A percentile compares a stretch with the other conserved stretches of the same genome.
Conservation (phyloP, 2,329 filamentous ascomycete genomes). For the Aureobasidium sp. region DNA sequence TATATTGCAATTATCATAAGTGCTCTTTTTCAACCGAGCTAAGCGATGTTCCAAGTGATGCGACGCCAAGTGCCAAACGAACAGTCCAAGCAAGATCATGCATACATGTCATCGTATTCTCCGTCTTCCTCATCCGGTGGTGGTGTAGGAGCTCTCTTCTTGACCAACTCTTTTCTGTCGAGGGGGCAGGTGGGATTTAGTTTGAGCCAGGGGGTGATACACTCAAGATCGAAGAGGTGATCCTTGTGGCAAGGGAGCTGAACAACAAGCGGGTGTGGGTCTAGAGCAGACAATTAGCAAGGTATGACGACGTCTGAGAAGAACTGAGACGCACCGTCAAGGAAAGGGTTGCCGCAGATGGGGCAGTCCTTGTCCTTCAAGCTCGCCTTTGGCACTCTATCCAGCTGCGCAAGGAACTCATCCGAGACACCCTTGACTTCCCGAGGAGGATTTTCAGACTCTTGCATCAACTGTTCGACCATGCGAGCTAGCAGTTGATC, state of each 20-base stretch:
- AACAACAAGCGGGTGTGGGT: slow-evolving; percentile 56
- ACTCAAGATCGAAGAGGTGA: slow-evolving; percentile 57
- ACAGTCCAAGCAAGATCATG: slow-evolving; percentile 19
- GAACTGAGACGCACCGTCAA: slow-evolving; percentile 39
- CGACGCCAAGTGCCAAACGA: background rate
- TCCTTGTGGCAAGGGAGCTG: slow-evolving; percentile 52
- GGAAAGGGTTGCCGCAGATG: slow-evolving; percentile 52
- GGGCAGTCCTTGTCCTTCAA: slow-evolving; percentile 49
- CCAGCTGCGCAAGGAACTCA: slow-evolving; percentile 52
- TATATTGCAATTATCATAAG: slow-evolving; percentile 5
- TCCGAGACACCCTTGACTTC: slow-evolving; percentile 55
- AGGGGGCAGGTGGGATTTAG: slow-evolving; percentile 56
- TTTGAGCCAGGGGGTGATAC: slow-evolving; percentile 56
- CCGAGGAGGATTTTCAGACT: slow-evolving; percentile 50
- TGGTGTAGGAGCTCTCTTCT: slow-evolving; percentile 37
- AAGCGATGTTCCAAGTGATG: background rate
- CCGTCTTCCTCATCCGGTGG: slow-evolving; percentile 42
- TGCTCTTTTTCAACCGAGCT: background rate
- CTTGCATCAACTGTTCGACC: slow-evolving; percentile 46
- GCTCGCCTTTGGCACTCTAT: slow-evolving; percentile 49
- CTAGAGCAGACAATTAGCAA: slow-evolving; percentile 19
- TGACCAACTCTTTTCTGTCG: slow-evolving; percentile 50
- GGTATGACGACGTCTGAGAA: background rate
- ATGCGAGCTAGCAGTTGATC: slow-evolving; percentile 42
- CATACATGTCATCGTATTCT: slow-evolving; percentile 45